A percentile compares a stretch with the other conserved stretches of the same genome.
phyloP scores from a whole-genome alignment of 164 flowering plant species.

The Nymphaea thermarum region DNA sequence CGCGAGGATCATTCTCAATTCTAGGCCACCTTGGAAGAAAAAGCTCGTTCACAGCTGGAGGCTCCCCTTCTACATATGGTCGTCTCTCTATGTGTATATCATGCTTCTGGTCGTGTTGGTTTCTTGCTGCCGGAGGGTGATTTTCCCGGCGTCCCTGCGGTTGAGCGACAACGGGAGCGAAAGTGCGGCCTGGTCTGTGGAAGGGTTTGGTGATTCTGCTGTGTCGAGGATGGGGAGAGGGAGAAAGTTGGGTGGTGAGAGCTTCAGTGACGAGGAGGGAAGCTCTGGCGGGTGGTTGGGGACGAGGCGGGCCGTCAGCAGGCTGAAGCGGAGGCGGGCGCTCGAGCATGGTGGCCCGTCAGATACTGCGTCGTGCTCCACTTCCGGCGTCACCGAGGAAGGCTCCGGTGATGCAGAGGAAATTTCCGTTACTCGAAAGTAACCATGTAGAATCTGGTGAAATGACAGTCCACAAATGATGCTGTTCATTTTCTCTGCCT shows the following conservation, averaged over 20 bases:
- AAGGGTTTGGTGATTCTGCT: too few species aligned
- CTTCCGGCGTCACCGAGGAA: neutral
- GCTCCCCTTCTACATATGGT: slow-evolving; percentile 72
- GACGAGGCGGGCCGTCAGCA: neutral
- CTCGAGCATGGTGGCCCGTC: neutral
- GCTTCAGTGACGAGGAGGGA: neutral
- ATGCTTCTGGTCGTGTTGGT: slow-evolving; percentile 27
- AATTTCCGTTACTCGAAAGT: neutral
- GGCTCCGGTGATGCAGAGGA: neutral
- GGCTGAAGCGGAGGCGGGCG: neutral
- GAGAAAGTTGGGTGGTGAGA: neutral
- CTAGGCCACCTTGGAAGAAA: slow-evolving; percentile 60
- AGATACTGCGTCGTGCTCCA: neutral
- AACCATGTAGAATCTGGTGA: too few species aligned
- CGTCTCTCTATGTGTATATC: slow-evolving; percentile 34
- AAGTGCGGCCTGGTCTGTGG: neutral
- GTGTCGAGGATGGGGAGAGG: neutral
- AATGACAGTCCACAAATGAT: too few species aligned
- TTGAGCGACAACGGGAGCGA: neutral
- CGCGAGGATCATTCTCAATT: slow-evolving; percentile 44
- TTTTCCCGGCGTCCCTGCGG: slow-evolving; percentile 17
- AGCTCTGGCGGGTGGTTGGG: neutral
- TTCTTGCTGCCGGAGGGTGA: slow-evolving; percentile 27
- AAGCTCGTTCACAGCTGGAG: slow-evolving; percentile 50
- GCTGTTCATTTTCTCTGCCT: too few species aligned